Evolutionary conservation across 805 yeast species (phyloP).

Genomic region (Saccharomyces eubayanus): DNA sequence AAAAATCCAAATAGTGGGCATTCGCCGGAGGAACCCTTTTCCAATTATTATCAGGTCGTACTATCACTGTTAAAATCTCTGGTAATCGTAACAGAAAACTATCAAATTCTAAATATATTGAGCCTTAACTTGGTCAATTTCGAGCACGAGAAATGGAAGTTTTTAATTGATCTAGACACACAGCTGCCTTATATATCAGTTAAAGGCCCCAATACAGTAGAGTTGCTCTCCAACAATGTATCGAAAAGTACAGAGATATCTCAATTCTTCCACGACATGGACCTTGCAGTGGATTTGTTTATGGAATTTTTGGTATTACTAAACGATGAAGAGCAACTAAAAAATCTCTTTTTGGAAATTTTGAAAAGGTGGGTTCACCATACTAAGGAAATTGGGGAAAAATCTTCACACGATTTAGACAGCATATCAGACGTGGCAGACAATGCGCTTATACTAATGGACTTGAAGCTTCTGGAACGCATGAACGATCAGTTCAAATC

Average conservation of each 20-base stretch:
- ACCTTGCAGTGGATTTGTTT: conserved; percentile 35
- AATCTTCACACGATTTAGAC: conserved; percentile 5
- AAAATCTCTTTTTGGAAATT: conserved; percentile 40
- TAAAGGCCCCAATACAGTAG: conserved; percentile 4
- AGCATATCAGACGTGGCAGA: conserved; percentile 23
- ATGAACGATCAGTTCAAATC: conserved; percentile 52
- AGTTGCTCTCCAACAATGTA: background rate
- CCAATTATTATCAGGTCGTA: conserved; percentile 27
- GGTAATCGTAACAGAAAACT: conserved; percentile 25
- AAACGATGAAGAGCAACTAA: conserved; percentile 39
- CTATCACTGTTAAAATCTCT: conserved; percentile 30
- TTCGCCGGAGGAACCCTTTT: conserved; percentile 2
- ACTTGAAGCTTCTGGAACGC: conserved; percentile 56
- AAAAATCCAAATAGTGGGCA: conserved; percentile 1
- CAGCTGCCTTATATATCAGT: conserved; percentile 30
- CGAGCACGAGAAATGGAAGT: conserved; percentile 32
- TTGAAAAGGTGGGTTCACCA: conserved; percentile 53
- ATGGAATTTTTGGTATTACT: conserved; percentile 41
- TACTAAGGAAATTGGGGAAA: background rate
- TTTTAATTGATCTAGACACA: conserved; percentile 30
- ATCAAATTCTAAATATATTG: conserved; percentile 20
- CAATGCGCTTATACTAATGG: conserved; percentile 49
- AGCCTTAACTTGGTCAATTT: conserved; percentile 28
- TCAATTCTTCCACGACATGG: conserved; percentile 38
- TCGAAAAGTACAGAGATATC: conserved; percentile 7